Evolutionary conservation across 306 rosid species (phyloP).

Genomic region (Bauhinia variegata): DNA sequence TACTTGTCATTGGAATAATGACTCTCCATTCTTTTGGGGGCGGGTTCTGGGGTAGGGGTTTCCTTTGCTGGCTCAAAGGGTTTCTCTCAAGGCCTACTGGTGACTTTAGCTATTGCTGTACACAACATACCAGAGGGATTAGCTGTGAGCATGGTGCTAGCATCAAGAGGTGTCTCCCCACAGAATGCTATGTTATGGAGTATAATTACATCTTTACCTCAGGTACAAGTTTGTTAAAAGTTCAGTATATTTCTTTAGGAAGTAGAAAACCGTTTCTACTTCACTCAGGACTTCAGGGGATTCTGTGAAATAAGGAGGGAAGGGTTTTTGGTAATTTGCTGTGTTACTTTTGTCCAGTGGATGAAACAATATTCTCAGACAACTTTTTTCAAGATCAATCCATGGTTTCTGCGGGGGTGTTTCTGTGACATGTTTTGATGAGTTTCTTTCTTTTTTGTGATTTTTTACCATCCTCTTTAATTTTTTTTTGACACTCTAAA

Average conservation of each 20-base stretch:
- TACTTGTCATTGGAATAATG: conserved; percentile 97
- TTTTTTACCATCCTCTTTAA: too few species aligned
- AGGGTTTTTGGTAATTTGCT: too few species aligned
- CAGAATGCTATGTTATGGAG: conserved; percentile 99
- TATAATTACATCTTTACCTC: conserved; percentile 95
- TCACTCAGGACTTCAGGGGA: conserved; percentile 1
- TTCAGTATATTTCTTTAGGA: conserved; percentile 25
- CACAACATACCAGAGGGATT: conserved; percentile 99
- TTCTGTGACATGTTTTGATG: too few species aligned
- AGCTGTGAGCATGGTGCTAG: conserved; percentile 98
- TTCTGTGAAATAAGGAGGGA: too few species aligned
- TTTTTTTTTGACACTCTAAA: too few species aligned
- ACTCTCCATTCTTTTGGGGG: conserved; percentile 99
- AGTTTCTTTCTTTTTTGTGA: too few species aligned
- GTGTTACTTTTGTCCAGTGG: too few species aligned
- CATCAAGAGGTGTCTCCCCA: conserved; percentile 97
- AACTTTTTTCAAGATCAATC: too few species aligned
- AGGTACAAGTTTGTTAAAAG: conserved; percentile 56
- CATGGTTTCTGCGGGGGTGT: too few species aligned
- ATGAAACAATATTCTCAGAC: too few species aligned
- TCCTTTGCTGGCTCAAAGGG: conserved; percentile 98
- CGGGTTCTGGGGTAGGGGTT: conserved; percentile 99
- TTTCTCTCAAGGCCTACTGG: conserved; percentile 94
- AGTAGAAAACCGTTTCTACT: conserved; percentile 25
- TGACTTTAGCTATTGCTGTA: conserved; percentile 96